A percentile compares a stretch with the other conserved stretches of the same genome.
Conservation (phyloP, 495 filamentous ascomycete species). For the Geoglossum glabrum region DNA sequence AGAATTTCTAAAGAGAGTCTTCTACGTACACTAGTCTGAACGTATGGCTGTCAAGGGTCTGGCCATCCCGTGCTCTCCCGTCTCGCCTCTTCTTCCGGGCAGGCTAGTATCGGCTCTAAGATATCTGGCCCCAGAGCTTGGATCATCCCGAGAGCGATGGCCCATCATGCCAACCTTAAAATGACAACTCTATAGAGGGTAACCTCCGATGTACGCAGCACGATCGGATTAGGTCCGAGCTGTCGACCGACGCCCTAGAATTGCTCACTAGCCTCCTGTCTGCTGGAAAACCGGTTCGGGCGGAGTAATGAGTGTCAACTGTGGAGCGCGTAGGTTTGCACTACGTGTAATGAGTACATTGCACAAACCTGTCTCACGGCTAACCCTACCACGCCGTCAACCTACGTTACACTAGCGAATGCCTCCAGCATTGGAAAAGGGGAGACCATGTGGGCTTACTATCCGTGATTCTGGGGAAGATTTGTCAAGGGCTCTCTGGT, state of each 20-base stretch:
- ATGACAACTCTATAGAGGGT: too few species aligned
- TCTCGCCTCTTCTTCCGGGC: not conserved
- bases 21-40: too few species aligned
- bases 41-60: too few species aligned
- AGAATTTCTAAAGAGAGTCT: too few species aligned
- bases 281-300: too few species aligned
- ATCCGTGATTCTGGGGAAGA: too few species aligned
- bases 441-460: not conserved
- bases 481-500: too few species aligned
- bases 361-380: too few species aligned
- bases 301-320: too few species aligned
- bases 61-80: not conserved
- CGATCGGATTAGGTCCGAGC: not conserved
- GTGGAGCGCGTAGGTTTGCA: too few species aligned
- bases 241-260: not conserved
- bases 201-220: not conserved
- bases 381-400: not conserved
- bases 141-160: not conserved
- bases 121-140: not conserved
- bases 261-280: not conserved
- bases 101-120: not conserved
- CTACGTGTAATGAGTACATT: too few species aligned
- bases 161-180: not conserved
- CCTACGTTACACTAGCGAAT: not conserved
- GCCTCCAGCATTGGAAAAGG: not conserved